These are phyloP conservation scores for Cardamine resedifolia DNA, from an alignment of 345 rosid species.

Conservation along the genomic window DNA sequence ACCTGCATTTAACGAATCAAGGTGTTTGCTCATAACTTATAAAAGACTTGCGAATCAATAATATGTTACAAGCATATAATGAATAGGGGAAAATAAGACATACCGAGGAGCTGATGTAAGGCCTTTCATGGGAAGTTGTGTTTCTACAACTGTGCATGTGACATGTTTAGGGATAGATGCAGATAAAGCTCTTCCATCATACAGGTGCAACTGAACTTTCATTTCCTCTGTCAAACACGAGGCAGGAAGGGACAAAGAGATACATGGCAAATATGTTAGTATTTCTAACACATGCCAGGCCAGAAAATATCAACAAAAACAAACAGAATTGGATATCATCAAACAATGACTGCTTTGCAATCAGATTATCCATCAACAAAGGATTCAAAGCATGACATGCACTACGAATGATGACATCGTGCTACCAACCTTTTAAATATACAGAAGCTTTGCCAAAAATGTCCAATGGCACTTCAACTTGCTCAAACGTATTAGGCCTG, in stretches of 20 bases:
- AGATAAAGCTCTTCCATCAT: conserved; percentile 70
- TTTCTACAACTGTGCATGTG: conserved; percentile 69
- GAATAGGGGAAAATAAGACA: not conserved
- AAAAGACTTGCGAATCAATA: not conserved
- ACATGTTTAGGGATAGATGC: conserved; percentile 81
- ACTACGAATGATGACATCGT: not conserved
- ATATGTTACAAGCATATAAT: not conserved
- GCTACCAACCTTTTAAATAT: conserved; percentile 66
- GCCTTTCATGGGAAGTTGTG: conserved; percentile 66
- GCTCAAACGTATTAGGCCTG: conserved; percentile 83
- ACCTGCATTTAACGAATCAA: conserved; percentile 47
- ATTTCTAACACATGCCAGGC: not conserved
- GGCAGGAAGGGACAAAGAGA: not conserved
- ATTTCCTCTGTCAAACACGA: conserved; percentile 69
- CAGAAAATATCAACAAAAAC: not conserved
- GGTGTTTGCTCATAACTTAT: not conserved
- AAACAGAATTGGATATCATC: not conserved
- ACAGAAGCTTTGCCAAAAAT: conserved; percentile 77
- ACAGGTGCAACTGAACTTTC: conserved; percentile 70
- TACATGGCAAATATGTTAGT: not conserved
- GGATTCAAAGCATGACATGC: not conserved
- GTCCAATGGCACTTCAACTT: conserved; percentile 71
- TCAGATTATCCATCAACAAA: not conserved
- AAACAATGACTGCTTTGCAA: not conserved
- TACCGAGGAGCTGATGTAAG: conserved; percentile 74